These are phyloP conservation scores for Tolypocladium endophyticum DNA, from an alignment of 2,329 filamentous ascomycete genomes.

Conservation along the genomic window DNA sequence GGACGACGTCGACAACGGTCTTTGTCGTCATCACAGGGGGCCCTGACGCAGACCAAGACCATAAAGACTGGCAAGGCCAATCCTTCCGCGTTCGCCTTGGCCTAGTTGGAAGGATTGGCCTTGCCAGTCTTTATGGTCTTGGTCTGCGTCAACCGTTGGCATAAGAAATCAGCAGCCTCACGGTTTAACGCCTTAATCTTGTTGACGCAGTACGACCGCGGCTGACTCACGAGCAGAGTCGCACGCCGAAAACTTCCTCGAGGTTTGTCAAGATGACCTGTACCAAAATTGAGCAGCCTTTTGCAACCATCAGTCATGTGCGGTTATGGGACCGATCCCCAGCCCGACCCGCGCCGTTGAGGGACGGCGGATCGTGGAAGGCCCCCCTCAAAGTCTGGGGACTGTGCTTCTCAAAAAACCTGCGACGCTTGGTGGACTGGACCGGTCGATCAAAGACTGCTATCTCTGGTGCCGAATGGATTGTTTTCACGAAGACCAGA, in stretches of 20 bases:
- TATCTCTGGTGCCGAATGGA: slow-evolving; percentile 33
- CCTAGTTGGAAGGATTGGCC: too few relatives aligned
- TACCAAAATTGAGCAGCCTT: slow-evolving; percentile 25
- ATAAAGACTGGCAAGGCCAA: too few relatives aligned
- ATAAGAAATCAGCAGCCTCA: slow-evolving; percentile 30
- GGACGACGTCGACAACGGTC: slow-evolving; percentile 31
- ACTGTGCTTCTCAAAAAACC: slow-evolving; percentile 15
- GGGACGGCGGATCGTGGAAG: slow-evolving; percentile 5
- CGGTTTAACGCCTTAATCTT: slow-evolving; percentile 18
- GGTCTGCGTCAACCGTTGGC: slow-evolving; percentile 34
- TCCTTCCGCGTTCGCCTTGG: too few relatives aligned
- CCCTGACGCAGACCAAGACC: slow-evolving; percentile 12
- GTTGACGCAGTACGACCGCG: slow-evolving; percentile 38
- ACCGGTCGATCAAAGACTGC: slow-evolving; percentile 26
- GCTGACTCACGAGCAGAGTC: slow-evolving; percentile 29
- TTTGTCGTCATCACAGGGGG: slow-evolving; percentile 19
- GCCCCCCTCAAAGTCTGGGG: slow-evolving; percentile 23
- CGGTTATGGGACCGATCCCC: slow-evolving; percentile 40
- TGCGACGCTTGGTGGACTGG: slow-evolving; percentile 16
- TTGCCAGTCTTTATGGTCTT: slow-evolving; percentile 8
- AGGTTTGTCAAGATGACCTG: slow-evolving; percentile 40
- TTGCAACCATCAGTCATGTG: slow-evolving; percentile 39
- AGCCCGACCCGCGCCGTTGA: slow-evolving; percentile 33
- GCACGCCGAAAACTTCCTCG: slow-evolving; percentile 33
- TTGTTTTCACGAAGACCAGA: slow-evolving; percentile 11